Conservation (phyloP, 306 rosid species). For the Prunus campanulata region DNA sequence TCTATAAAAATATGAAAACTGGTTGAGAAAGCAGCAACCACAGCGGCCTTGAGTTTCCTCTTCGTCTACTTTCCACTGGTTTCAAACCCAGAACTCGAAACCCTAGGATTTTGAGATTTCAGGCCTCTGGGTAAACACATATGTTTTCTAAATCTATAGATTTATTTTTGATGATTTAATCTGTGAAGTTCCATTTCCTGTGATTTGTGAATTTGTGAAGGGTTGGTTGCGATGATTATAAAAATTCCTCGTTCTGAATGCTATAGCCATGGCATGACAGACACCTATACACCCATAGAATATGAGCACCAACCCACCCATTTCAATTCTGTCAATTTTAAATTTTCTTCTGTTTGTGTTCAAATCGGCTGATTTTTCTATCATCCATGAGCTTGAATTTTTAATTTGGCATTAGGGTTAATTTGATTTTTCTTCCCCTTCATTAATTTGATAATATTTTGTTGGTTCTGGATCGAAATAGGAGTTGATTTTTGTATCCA, state of each 20-base stretch:
- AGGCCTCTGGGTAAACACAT: too few species aligned
- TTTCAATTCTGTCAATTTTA: background rate
- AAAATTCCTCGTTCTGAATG: conserved; percentile 98
- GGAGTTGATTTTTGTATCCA: conserved; percentile 33
- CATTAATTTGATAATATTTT: too few species aligned
- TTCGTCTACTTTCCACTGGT: background rate
- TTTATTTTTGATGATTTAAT: background rate
- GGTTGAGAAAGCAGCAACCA: background rate
- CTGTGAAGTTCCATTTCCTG: background rate
- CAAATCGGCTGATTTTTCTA: too few species aligned
- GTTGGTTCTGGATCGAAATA: background rate
- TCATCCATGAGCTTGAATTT: background rate
- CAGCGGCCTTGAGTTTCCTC: background rate
- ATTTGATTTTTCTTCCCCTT: too few species aligned
- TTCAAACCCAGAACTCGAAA: background rate
- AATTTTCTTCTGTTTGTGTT: accelerated
- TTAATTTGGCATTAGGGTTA: background rate
- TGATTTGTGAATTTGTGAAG: background rate
- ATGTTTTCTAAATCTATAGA: background rate
- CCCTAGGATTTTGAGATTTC: background rate
- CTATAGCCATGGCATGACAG: conserved; percentile 88
- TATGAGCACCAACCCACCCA: conserved; percentile 54
- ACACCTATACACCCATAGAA: conserved; percentile 99
- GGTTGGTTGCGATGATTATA: conserved; percentile 79
- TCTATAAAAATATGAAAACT: background rate